Evolutionary conservation across 495 filamentous ascomycete genomes (phyloP).

Genomic region (Annulohypoxylon nitens): DNA sequence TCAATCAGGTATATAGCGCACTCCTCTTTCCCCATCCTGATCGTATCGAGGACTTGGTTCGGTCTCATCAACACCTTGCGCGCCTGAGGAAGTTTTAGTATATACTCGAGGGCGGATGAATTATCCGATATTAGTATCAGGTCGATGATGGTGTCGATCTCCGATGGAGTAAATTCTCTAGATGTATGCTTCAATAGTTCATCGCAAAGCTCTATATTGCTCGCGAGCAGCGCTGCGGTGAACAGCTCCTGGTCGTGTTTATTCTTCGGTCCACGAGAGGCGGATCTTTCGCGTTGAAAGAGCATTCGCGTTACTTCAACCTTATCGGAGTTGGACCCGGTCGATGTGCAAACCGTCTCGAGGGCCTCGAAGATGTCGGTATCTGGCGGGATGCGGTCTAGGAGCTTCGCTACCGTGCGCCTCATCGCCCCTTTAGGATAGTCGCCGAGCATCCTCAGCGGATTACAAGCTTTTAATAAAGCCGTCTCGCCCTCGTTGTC

Average conservation of each 20-base stretch:
- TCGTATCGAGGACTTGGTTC: not conserved
- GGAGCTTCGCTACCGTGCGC: slow-evolving; percentile 28
- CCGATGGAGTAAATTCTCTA: slow-evolving; percentile 1
- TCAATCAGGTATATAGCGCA: slow-evolving; percentile 27
- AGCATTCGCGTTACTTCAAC: slow-evolving; percentile 47
- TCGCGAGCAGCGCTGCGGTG: slow-evolving; percentile 21
- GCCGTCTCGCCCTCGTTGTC: slow-evolving; percentile 53
- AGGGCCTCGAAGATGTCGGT: slow-evolving; percentile 9
- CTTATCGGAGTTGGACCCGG: slow-evolving; percentile 35
- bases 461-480: slow-evolving; percentile 44
- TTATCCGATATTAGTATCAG: not conserved
- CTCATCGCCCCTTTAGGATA: slow-evolving; percentile 31
- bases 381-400: slow-evolving; percentile 19
- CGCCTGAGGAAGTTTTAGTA: not conserved
- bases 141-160: slow-evolving; percentile 8
- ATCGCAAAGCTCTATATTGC: slow-evolving; percentile 42
- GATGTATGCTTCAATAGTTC: slow-evolving; percentile 46
- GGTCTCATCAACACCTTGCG: not conserved
- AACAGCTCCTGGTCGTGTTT: slow-evolving; percentile 36
- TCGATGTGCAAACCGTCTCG: slow-evolving; percentile 31
- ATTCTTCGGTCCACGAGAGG: slow-evolving; percentile 23
- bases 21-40: not conserved
- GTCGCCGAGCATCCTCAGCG: slow-evolving; percentile 19
- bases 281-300: slow-evolving; percentile 35
- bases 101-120: not conserved